Base-by-base conservation (phyloP, 768 basidiomycete genomes). In the Baorangia bicolor region DNA sequence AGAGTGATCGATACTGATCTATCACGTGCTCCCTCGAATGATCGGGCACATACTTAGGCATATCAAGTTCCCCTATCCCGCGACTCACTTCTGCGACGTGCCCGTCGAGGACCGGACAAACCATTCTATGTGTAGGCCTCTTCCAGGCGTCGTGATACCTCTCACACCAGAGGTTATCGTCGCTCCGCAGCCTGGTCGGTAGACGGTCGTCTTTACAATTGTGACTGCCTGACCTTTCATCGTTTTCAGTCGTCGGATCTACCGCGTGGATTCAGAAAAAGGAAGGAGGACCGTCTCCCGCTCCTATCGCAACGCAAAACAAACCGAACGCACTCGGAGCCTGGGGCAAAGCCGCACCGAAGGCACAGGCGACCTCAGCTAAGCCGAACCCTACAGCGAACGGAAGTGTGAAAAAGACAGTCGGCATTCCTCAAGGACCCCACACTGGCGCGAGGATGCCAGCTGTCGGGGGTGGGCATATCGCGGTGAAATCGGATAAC, bases 41-140 rank as follows among this genome's bases (percentile, higher is more conserved):
- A 53, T 54, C 34, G 49, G 8, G 6, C 30, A 20, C 44, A 39
- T 38, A n/a, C 21, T 20, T 37, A 77, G 72, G 37, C 40, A 64
- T 3, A 73, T 76, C 35, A 59, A n/a, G 20, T 69, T 40, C 25
- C 78, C 80, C 2, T 81, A 81, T 50, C 80, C 79, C 1, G 2
- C 47, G 20, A 69, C 76, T 2, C 59, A 62, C 37, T 73, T 68
- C 38, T 81, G 79, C 55, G 69, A 71, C 0, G 57, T 74, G 7
- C 80, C 79, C 4, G 25, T 57, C 2, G 77, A 74, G 55, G 75
- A 77, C 50, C 59, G 48, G 27, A 81, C 77, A 4, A 71, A 69
- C 38, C 64, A 64, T 8, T 62, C 69, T 3, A 55, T 80, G 46
- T 81, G 80, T 40, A 73, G 79, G 11, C 77, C 77, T 0, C 71